phyloP scores from a whole-genome alignment of 768 basidiomycete genomes.

The Rhizopogon vulgaris region DNA sequence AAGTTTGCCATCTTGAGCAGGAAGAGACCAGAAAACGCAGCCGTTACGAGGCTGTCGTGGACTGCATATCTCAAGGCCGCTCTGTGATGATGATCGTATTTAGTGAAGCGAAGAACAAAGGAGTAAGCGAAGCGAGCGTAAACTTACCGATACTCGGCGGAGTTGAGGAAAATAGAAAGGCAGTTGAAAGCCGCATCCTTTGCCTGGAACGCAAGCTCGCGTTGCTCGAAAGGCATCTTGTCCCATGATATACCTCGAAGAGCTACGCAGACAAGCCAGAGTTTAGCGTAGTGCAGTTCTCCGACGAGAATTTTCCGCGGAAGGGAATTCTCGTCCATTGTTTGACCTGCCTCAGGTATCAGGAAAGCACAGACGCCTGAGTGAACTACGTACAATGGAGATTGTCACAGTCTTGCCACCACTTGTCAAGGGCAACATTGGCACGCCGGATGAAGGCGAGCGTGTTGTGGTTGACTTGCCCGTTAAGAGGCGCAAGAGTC shows the following conservation, averaged over 20 bases:
- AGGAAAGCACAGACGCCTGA: neutral
- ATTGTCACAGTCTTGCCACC: conserved; percentile 87
- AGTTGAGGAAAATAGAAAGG: conserved; percentile 77
- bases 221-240: conserved; percentile 92
- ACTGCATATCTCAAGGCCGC: conserved; percentile 90
- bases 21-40: conserved; percentile 88
- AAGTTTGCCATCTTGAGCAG: conserved; percentile 92
- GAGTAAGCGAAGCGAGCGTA: neutral
- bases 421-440: conserved; percentile 80
- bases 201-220: conserved; percentile 91
- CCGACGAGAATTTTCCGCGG: conserved; percentile 83
- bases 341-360: conserved; percentile 42
- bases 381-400: conserved; percentile 58
- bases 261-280: conserved; percentile 93
- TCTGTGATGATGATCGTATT: conserved; percentile 30
- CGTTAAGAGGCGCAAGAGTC: conserved; percentile 78
- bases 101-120: neutral
- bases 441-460: conserved; percentile 84
- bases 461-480: conserved; percentile 80
- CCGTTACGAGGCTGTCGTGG: conserved; percentile 87
- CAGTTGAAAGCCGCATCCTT: conserved; percentile 89
- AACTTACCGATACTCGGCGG: conserved; percentile 72
- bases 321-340: conserved; percentile 81
- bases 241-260: conserved; percentile 92
- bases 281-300: conserved; percentile 87